Evolutionary conservation across 1,139 yeast species (phyloP).

Genomic region (Pichia inconspicua): DNA sequence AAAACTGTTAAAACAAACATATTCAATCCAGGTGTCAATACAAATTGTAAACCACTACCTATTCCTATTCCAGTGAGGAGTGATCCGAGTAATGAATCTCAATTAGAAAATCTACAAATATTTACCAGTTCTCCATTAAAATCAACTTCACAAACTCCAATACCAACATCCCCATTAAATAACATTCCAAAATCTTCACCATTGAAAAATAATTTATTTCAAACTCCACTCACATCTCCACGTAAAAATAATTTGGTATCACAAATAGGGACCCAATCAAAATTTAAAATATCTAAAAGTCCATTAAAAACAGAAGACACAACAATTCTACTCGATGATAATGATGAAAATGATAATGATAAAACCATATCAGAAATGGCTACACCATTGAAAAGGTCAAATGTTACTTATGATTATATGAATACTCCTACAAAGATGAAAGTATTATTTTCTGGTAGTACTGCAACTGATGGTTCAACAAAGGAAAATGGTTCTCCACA

Average conservation of each 20-base stretch:
- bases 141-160: constrained; percentile 10
- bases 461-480: neutral
- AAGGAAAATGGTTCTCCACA: constrained; percentile 43
- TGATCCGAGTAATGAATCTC: neutral
- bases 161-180: constrained; percentile 11
- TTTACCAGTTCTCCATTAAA: neutral
- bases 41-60: neutral
- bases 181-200: constrained; percentile 16
- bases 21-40: neutral
- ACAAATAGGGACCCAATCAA: constrained; percentile 5
- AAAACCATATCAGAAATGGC: constrained; percentile 13
- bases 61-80: neutral
- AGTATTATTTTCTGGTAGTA: constrained; percentile 20
- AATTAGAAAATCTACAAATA: neutral
- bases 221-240: constrained; percentile 11
- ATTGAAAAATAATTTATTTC: constrained; percentile 8
- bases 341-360: constrained; percentile 12
- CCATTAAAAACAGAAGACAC: constrained; percentile 3
- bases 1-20: neutral
- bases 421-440: constrained; percentile 32
- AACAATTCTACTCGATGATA: constrained; percentile 10
- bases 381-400: constrained; percentile 24
- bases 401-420: constrained; percentile 8
- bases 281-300: constrained; percentile 3
- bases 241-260: constrained; percentile 3